These are phyloP conservation scores for Phytophthora vignae DNA, from an alignment of 352 stramenopile genomes.

Conservation along the genomic window DNA sequence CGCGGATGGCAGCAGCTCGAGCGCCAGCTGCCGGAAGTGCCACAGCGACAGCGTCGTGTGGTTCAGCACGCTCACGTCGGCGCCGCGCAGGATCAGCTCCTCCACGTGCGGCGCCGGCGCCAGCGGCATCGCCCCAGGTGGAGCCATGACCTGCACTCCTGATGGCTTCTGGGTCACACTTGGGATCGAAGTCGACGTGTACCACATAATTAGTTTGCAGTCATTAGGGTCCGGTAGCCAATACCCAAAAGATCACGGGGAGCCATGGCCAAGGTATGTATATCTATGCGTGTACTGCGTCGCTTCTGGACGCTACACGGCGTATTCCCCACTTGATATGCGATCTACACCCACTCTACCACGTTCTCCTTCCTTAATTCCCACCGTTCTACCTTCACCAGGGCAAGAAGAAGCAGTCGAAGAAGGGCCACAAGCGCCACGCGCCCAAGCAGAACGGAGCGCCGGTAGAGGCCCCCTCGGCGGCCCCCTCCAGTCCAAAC, in stretches of 20 bases:
- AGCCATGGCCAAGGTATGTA: conserved; percentile 40
- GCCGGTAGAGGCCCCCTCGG: not conserved
- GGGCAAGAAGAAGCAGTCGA: conserved; percentile 65
- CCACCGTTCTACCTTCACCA: conserved; percentile 1
- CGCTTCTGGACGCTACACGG: not conserved
- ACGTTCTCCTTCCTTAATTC: not conserved
- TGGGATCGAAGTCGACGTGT: not conserved
- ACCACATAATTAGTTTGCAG: conserved; percentile 1
- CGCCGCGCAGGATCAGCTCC: conserved; percentile 63
- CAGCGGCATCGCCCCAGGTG: conserved; percentile 5
- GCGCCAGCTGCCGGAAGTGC: conserved; percentile 77
- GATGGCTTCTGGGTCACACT: conserved; percentile 1
- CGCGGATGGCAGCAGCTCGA: conserved; percentile 52
- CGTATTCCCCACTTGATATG: not conserved
- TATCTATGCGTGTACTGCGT: not conserved
- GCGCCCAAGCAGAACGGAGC: conserved; percentile 53
- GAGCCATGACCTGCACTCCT: conserved; percentile 33
- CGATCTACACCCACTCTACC: not conserved
- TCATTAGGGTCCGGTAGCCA: not conserved
- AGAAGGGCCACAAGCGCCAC: conserved; percentile 57
- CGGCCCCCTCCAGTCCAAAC: not conserved
- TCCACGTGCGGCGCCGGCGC: conserved; percentile 40
- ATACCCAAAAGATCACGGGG: conserved; percentile 6
- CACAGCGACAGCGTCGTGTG: conserved; percentile 79
- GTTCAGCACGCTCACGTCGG: conserved; percentile 77